Conservation (phyloP, 306 rosid genomes). For the Abrus precatorius region DNA sequence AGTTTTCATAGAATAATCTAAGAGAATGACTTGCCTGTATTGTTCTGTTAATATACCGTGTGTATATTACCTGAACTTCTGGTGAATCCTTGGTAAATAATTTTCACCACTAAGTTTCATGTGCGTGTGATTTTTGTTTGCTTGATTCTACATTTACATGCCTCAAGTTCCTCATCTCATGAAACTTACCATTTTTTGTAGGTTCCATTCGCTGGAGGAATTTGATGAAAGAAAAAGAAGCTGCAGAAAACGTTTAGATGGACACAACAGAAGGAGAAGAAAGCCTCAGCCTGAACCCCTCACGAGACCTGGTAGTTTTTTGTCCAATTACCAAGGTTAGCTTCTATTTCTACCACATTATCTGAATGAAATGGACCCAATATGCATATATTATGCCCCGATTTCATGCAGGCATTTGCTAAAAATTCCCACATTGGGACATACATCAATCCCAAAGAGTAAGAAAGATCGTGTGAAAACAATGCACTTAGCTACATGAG, state of each 20-base stretch:
- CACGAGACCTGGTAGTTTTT: slow-evolving; percentile 57
- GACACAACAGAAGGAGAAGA: slow-evolving; percentile 81
- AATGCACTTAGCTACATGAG: slow-evolving; percentile 38
- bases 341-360: slow-evolving; percentile 36
- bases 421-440: slow-evolving; percentile 43
- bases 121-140: slow-evolving; percentile 22
- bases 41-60: slow-evolving; percentile 25
- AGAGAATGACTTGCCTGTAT: slow-evolving; percentile 33
- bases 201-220: slow-evolving; percentile 84
- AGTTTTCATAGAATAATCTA: slow-evolving; percentile 12
- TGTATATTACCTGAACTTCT: slow-evolving; percentile 3
- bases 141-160: background rate
- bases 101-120: slow-evolving; percentile 16
- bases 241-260: slow-evolving; percentile 85
- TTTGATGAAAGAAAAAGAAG: slow-evolving; percentile 86
- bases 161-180: background rate
- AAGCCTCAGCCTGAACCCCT: slow-evolving; percentile 68
- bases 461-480: slow-evolving; percentile 39
- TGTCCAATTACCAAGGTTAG: slow-evolving; percentile 69
- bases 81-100: background rate
- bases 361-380: slow-evolving; percentile 45
- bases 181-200: slow-evolving; percentile 29
- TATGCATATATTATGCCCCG: slow-evolving; percentile 35
- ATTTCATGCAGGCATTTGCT: slow-evolving; percentile 46
- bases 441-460: slow-evolving; percentile 43